Percentiles rank a stretch among this genome's conserved stretches.
Conservation (phyloP, 371 early-diverging fungal species). For the Gilbertella persicaria region DNA sequence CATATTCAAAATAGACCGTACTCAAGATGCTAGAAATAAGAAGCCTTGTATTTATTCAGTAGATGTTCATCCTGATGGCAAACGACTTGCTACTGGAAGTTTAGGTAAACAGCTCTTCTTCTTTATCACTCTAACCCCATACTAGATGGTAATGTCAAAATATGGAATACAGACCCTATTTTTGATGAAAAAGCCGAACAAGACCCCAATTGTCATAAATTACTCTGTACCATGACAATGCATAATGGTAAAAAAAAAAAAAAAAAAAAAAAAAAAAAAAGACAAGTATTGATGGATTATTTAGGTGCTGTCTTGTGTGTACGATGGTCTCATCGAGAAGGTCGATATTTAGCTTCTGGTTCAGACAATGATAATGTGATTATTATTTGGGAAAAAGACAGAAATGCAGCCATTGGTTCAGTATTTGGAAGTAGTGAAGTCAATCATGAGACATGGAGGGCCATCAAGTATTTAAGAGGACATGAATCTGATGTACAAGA, state of each 20-base stretch:
- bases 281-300: not conserved
- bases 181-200: slow-evolving; percentile 54
- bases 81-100: slow-evolving; percentile 85
- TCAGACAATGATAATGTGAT: slow-evolving; percentile 86
- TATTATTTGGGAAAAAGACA: slow-evolving; percentile 88
- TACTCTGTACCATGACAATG: slow-evolving; percentile 78
- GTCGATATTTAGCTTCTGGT: slow-evolving; percentile 83
- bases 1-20: not conserved
- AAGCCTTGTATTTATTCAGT: slow-evolving; percentile 84
- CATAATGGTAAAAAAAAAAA: slow-evolving; percentile 71
- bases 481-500: slow-evolving; percentile 95
- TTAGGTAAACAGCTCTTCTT: slow-evolving; percentile 54
- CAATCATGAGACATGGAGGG: slow-evolving; percentile 79
- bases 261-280: not conserved
- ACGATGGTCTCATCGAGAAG: slow-evolving; percentile 77
- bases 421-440: slow-evolving; percentile 62
- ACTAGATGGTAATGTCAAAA: slow-evolving; percentile 78
- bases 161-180: slow-evolving; percentile 80
- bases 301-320: slow-evolving; percentile 90
- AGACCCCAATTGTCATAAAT: slow-evolving; percentile 59
- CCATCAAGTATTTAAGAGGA: slow-evolving; percentile 79
- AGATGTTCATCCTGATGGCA: slow-evolving; percentile 84
- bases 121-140: not conserved
- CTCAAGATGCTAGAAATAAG: slow-evolving; percentile 30
- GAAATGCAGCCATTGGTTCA: slow-evolving; percentile 40